Conservation (phyloP, 257 asterid genomes). For the Verbascum thapsus region DNA sequence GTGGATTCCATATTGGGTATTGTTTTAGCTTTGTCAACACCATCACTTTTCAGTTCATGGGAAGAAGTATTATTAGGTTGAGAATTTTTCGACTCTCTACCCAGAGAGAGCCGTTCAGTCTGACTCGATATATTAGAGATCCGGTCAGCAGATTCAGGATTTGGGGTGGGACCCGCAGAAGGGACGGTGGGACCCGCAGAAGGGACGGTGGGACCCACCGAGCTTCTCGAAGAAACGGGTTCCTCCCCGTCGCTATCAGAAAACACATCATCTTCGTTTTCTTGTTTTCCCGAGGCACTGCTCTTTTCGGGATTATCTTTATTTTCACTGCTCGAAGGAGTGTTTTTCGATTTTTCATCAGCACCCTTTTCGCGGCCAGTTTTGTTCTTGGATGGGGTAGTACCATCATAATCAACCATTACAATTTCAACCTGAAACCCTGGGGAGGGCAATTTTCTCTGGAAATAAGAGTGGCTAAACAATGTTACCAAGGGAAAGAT, state of each 20-base stretch:
- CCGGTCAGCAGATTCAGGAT: conserved; percentile 42
- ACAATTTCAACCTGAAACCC: conserved; percentile 91
- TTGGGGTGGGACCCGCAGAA: conserved; percentile 37
- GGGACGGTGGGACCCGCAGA: conserved; percentile 40
- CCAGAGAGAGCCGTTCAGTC: conserved; percentile 53
- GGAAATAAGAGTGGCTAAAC: conserved; percentile 28
- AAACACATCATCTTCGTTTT: conserved; percentile 73
- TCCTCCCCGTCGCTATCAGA: conserved; percentile 95
- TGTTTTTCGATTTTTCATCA: conserved; percentile 41
- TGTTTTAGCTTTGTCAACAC: conserved; percentile 37
- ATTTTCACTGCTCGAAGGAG: conserved; percentile 49
- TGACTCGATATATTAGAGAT: conserved; percentile 45
- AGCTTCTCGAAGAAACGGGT: conserved; percentile 40
- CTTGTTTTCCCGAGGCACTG: conserved; percentile 43
- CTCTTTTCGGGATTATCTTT: conserved; percentile 39
- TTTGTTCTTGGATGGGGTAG: conserved; percentile 47
- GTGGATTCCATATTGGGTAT: conserved; percentile 63
- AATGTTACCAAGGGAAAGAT: conserved; percentile 15
- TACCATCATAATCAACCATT: conserved; percentile 83
- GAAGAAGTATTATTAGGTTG: conserved; percentile 37
- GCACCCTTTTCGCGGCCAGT: conserved; percentile 31
- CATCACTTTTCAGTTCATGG: conserved; percentile 44
- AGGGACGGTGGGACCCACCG: conserved; percentile 32
- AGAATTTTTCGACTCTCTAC: conserved; percentile 36
- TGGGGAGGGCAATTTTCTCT: conserved; percentile 97